Conservation (phyloP, 169 alveolate genomes). For the Nephromyces sp. region DNA sequence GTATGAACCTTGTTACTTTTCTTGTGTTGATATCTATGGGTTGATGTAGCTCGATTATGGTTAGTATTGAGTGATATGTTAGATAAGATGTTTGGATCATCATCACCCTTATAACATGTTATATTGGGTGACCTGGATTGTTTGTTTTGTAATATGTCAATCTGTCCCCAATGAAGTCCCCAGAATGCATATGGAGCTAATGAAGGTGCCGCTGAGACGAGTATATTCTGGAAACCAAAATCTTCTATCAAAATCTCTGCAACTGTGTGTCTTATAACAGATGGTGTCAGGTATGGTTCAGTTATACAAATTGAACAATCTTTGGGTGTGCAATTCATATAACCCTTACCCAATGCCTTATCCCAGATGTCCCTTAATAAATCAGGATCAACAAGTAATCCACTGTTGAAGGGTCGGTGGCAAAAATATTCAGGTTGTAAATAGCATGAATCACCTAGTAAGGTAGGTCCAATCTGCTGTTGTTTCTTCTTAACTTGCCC, state of each 20-base stretch:
- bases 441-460: constrained; percentile 62
- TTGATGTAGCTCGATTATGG: not conserved
- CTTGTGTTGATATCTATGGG: no score
- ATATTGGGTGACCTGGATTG: constrained; percentile 17
- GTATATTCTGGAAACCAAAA: constrained; percentile 40
- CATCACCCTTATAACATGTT: not conserved
- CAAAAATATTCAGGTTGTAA: constrained; percentile 51
- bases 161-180: constrained; percentile 47
- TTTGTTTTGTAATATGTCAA: constrained; percentile 7
- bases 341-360: constrained; percentile 21
- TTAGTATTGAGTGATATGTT: not conserved
- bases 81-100: constrained; percentile 2
- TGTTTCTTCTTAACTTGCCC: constrained; percentile 62
- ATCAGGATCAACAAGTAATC: constrained; percentile 50
- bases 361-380: constrained; percentile 65
- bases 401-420: constrained; percentile 5
- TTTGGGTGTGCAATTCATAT: constrained; percentile 2
- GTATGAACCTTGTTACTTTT: no score
- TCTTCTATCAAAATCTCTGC: constrained; percentile 68
- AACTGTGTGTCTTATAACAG: constrained; percentile 54
- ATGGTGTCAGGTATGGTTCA: constrained; percentile 69
- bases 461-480: constrained; percentile 40
- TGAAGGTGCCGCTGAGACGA: constrained; percentile 60
- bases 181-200: constrained; percentile 53
- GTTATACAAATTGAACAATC: constrained; percentile 47